Percentiles rank a stretch among this genome's conserved stretches.
Conservation (phyloP, 1,139 yeast genomes). For the Saccharomyces hybrid region DNA sequence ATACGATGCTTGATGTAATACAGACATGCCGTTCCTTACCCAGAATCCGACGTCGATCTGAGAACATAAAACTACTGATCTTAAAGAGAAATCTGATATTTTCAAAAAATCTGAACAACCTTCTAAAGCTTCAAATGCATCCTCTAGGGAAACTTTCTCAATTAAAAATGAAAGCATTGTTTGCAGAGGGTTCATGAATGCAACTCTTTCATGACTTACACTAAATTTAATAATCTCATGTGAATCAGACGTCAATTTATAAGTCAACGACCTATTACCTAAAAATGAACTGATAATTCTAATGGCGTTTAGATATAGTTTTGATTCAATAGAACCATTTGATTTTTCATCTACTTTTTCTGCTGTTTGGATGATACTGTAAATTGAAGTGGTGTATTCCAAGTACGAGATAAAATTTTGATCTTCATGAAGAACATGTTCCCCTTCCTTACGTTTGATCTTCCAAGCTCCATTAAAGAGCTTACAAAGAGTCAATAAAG, state of each 20-base stretch:
- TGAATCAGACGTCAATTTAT: constrained; percentile 20
- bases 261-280: constrained; percentile 23
- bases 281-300: constrained; percentile 34
- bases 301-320: constrained; percentile 30
- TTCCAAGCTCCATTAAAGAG: constrained; percentile 53
- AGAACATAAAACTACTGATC: constrained; percentile 49
- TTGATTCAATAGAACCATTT: constrained; percentile 20
- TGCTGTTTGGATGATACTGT: constrained; percentile 40
- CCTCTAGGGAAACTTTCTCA: constrained; percentile 22
- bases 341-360: constrained; percentile 34
- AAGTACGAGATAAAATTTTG: constrained; percentile 43
- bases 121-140: constrained; percentile 16
- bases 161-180: constrained; percentile 37
- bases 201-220: constrained; percentile 44
- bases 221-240: constrained; percentile 33
- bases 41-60: constrained; percentile 55
- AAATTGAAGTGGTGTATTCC: constrained; percentile 42
- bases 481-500: constrained; percentile 39
- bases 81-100: constrained; percentile 49
- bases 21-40: constrained; percentile 33
- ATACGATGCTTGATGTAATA: constrained; percentile 40
- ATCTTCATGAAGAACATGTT: constrained; percentile 56
- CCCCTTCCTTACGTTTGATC: constrained; percentile 53
- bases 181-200: constrained; percentile 55
- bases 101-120: constrained; percentile 33